These are phyloP conservation scores for Murraya paniculata DNA, from an alignment of 345 rosid species.

Conservation along the genomic window DNA sequence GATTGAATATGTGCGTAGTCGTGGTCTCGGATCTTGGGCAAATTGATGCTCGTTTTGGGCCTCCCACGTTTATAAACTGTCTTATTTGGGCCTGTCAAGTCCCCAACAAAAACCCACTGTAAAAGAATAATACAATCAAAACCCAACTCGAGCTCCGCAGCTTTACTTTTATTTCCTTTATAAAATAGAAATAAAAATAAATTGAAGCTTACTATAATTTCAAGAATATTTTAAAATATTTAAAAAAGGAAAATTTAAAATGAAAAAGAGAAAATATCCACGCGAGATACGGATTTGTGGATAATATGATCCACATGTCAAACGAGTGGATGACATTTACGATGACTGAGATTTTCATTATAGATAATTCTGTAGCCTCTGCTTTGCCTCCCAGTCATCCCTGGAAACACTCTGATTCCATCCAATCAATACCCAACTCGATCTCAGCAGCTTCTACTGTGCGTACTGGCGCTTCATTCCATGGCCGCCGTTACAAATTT, in stretches of 20 bases:
- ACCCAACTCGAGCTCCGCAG: no score
- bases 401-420: not conserved
- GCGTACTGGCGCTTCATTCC: constrained; percentile 9
- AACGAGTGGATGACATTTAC: constrained; percentile 19
- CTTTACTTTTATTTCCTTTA: no score
- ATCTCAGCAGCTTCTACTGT: not conserved
- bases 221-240: no score
- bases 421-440: not conserved
- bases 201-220: no score
- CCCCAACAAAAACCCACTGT: no score
- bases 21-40: not conserved
- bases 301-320: constrained; percentile 6
- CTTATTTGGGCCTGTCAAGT: not conserved
- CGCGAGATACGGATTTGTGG: not conserved
- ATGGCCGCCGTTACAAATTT: constrained; percentile 57
- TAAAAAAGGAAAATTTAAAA: not conserved
- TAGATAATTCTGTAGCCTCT: not conserved
- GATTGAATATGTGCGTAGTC: no score
- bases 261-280: not conserved
- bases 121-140: no score
- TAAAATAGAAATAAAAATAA: no score
- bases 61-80: not conserved
- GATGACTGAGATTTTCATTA: constrained; percentile 3
- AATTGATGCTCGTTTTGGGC: not conserved
- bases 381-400: no score